Base-by-base conservation (phyloP, 441 rosid genomes). In the Erodium texanum region DNA sequence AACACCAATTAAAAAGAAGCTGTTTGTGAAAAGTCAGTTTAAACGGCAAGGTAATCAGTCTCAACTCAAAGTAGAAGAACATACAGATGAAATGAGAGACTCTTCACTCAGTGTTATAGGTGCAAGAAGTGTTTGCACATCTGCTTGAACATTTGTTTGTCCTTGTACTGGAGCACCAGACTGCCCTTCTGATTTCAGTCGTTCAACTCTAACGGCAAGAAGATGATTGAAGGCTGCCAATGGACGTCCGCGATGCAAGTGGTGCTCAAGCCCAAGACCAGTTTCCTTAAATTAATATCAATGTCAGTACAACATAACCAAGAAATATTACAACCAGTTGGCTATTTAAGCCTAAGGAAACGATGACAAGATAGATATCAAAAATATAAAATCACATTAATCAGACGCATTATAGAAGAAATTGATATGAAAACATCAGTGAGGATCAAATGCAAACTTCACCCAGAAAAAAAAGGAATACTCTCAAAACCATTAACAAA, bases 231-330 rank as follows among this genome's bases (percentile, higher is more conserved):
- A 95, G 66, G 99, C 98, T 71, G 98, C 96, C 59, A 95, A 85
- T 8, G 97, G 88, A 71, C 99, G 98, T 65, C 99, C 98, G 72
- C 99, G 98, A 81, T 92, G 92, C 82, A 95, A 84, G 81, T 84
- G 90, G 73, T 92, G 97, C 79, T 95, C 98, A 75, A 95, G 83
- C 74, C 98, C 93, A 71, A 82, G 84, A 76, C 90, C 95, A 64
- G 86, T 84, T 84, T 90, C 97, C 99, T 95, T 74, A 77, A 70
- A 68, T 66, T 7, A 69, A 29, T 29, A 22, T 15, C 62, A 23
- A 72, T 58, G 20, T 43, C 45, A 58, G 64, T 22, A 61, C 64
- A 24, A 5, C 32, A 23, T 61, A 61, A 61, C 64, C 32, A 61
- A 14, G 64, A 23, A 61, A 11, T 61, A 61, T 16, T 34, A 61